Conservation (phyloP, 768 basidiomycete species). For the Collybia sordida region DNA sequence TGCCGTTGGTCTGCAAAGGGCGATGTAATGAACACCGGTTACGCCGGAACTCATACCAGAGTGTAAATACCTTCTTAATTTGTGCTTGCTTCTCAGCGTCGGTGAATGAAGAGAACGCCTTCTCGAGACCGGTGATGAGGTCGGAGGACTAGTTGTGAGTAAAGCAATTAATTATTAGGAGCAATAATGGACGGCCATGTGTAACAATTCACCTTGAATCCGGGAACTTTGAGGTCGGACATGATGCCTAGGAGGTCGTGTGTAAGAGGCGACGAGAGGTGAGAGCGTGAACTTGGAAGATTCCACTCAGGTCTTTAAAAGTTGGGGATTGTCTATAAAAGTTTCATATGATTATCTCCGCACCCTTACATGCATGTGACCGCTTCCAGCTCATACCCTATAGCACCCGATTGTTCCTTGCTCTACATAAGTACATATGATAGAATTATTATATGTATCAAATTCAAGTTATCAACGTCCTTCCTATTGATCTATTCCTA, state of each 20-base stretch:
- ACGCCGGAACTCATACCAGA: neutral
- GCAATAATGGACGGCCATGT: too few species aligned
- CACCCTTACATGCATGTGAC: neutral
- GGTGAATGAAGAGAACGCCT: slow-evolving; percentile 50
- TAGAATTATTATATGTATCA: too few species aligned
- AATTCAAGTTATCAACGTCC: too few species aligned
- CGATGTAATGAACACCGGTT: neutral
- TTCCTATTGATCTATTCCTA: too few species aligned
- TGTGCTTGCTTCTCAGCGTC: slow-evolving; percentile 65
- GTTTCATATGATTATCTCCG: too few species aligned
- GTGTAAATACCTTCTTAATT: slow-evolving; percentile 65
- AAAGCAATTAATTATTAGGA: neutral
- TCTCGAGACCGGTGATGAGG: slow-evolving; percentile 52
- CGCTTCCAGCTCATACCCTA: neutral
- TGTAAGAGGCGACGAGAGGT: too few species aligned
- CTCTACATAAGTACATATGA: too few species aligned
- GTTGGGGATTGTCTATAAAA: too few species aligned
- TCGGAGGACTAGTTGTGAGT: slow-evolving; percentile 56
- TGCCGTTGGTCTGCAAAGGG: slow-evolving; percentile 67
- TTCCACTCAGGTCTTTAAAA: too few species aligned
- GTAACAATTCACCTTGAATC: slow-evolving; percentile 61
- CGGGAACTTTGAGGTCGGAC: slow-evolving; percentile 67
- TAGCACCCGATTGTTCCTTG: too few species aligned
- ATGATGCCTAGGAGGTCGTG: slow-evolving; percentile 30
- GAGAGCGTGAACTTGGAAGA: too few species aligned